Percentiles rank a stretch among this genome's conserved stretches.
phyloP scores from a whole-genome alignment of 2,329 filamentous ascomycete species.

The Arthroderma sp. region DNA sequence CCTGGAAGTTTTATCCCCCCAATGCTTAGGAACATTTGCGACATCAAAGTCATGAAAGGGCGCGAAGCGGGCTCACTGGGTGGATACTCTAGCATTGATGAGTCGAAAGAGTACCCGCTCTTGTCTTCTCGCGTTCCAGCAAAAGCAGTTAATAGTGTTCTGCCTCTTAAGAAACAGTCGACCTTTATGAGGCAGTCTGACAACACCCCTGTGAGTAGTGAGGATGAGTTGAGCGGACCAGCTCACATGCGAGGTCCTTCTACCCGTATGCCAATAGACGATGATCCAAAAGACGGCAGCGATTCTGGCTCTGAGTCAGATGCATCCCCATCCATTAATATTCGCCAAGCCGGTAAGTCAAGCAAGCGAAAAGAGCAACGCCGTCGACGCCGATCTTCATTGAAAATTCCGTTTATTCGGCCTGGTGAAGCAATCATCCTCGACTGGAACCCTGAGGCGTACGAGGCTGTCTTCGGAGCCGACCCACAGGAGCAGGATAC shows the following conservation, averaged over 20 bases:
- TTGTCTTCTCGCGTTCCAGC: slow-evolving; percentile 35
- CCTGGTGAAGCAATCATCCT: slow-evolving; percentile 75
- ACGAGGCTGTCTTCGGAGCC: slow-evolving; percentile 53
- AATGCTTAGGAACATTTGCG: slow-evolving; percentile 59
- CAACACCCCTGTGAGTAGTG: slow-evolving; percentile 19
- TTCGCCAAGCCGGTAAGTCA: slow-evolving; percentile 1
- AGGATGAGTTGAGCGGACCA: slow-evolving; percentile 19
- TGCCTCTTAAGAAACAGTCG: slow-evolving; percentile 8
- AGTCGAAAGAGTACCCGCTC: slow-evolving; percentile 45
- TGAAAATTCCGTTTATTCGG: slow-evolving; percentile 48
- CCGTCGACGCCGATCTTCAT: slow-evolving; percentile 19
- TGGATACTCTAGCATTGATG: slow-evolving; percentile 45
- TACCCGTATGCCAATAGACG: neutral
- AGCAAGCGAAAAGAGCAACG: slow-evolving; percentile 23
- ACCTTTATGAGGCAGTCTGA: slow-evolving; percentile 7
- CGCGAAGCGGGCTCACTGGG: too few relatives aligned
- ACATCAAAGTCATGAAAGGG: slow-evolving; percentile 38
- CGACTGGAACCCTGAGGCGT: slow-evolving; percentile 65
- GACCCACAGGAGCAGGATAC: slow-evolving; percentile 33
- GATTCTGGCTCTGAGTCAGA: slow-evolving; percentile 22
- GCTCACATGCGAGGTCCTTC: slow-evolving; percentile 5
- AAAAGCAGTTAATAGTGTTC: slow-evolving; percentile 12
- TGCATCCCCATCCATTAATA: slow-evolving; percentile 9
- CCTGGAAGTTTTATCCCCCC: slow-evolving; percentile 46
- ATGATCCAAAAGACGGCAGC: slow-evolving; percentile 14